Evolutionary conservation across 73 alveolate genomes (phyloP).

Genomic region (Chromera velia): DNA sequence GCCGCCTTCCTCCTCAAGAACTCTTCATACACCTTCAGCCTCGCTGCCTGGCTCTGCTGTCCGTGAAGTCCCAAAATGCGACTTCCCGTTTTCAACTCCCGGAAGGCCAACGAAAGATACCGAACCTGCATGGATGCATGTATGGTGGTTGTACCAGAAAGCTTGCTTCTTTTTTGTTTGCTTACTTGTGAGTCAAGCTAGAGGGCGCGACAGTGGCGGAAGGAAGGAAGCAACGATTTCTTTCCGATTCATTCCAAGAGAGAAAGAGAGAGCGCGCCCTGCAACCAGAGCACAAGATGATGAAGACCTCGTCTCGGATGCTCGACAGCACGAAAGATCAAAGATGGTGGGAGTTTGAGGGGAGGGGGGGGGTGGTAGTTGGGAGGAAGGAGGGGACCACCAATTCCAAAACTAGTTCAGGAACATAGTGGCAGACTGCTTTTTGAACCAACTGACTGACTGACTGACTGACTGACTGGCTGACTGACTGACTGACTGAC

Average conservation of each 20-base stretch:
- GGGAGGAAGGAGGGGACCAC: too few relatives aligned
- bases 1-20: conserved; percentile 19
- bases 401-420: too few relatives aligned
- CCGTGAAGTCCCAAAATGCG: conserved; percentile 50
- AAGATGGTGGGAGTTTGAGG: background rate
- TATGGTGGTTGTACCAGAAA: background rate
- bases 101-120: background rate
- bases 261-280: background rate
- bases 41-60: conserved; percentile 32
- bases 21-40: conserved; percentile 32
- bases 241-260: background rate
- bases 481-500: too few relatives aligned
- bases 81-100: conserved; percentile 42
- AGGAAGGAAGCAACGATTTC: too few relatives aligned
- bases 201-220: background rate
- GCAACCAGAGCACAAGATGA: too few relatives aligned
- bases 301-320: background rate
- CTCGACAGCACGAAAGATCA: background rate
- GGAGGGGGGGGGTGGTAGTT: background rate
- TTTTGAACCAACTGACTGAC: too few relatives aligned
- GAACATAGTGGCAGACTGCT: too few relatives aligned
- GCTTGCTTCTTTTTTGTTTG: background rate
- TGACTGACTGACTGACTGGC: too few relatives aligned
- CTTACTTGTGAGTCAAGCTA: background rate
- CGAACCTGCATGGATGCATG: background rate